Base-by-base conservation (phyloP, 139 green algal species). In the Astrephomene gubernaculifera region DNA sequence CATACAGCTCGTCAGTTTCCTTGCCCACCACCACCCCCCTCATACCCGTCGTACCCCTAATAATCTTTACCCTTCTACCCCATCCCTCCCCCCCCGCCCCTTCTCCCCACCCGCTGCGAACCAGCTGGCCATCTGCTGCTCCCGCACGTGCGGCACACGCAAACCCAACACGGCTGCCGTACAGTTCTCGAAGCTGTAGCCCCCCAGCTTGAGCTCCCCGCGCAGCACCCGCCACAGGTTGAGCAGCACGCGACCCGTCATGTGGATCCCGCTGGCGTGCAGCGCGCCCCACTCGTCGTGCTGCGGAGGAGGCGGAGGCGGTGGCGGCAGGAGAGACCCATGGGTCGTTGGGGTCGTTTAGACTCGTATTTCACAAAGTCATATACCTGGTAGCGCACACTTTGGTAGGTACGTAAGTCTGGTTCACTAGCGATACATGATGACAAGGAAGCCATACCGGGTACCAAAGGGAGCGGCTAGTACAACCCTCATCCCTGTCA, bases 221-320 rank as follows among this genome's bases (percentile, higher is more conserved):
- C 71, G 79, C 73, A 93, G 94, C 78, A 98, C 71, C 17, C 96
- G 89, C 97, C 97, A 99, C 49, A 98, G 83, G 89, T 99, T 99
- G 83, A 99, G 91, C 49, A 99, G 79, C n/a, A 99, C 92, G 54
- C 97, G 94, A 12, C 97, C 97, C 39, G 91, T 95, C 71, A 63
- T 91, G 87, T 93, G 88, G 27, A 93, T 14, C 31, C 91, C 91
- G 60, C 82, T 93, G 33, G 88, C 92, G 39, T 96, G 90, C 65
- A 90, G 82, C 60, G 74, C 82, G 10, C 95, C 97, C 89, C 96
- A 99, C 79, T 96, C 93, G 73, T 98, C 95, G 2, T 93, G 88
- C 74, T 92, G 72, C 38, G 81, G 31, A 57, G 36, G 27, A 9
- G 52, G 27, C 33, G 39, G 53, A 44, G 5, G 21, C 8, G 38